These are phyloP conservation scores for Penicillium waksmanii DNA, from an alignment of 495 filamentous ascomycete species.

Conservation along the genomic window DNA sequence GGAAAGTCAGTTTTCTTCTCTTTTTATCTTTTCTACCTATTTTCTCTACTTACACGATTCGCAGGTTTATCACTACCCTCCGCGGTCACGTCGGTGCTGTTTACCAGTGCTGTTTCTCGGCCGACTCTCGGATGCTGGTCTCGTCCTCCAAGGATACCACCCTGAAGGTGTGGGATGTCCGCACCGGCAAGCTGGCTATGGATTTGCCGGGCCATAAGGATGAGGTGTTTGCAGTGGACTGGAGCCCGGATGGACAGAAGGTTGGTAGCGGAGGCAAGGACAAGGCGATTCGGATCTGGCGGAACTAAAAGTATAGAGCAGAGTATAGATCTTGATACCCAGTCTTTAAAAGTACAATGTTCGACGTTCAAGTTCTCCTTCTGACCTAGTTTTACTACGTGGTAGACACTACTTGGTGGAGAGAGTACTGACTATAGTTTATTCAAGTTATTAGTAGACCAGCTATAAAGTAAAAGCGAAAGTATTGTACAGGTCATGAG, in stretches of 20 bases:
- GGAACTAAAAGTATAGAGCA: slow-evolving; percentile 53
- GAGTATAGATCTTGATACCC: slow-evolving; percentile 9
- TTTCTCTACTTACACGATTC: slow-evolving; percentile 1
- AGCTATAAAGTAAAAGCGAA: slow-evolving; percentile 1
- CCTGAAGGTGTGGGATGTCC: slow-evolving; percentile 90
- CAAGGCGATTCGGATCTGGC: slow-evolving; percentile 87
- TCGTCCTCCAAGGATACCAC: slow-evolving; percentile 92
- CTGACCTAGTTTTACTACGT: too few species aligned
- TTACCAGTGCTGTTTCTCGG: slow-evolving; percentile 86
- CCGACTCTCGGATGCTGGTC: slow-evolving; percentile 84
- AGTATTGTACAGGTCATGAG: slow-evolving; percentile 3
- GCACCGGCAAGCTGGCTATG: slow-evolving; percentile 77
- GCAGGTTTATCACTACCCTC: slow-evolving; percentile 78
- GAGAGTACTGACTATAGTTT: too few species aligned
- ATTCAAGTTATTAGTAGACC: background rate
- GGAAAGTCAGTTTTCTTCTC: slow-evolving; percentile 55
- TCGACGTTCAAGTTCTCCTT: too few species aligned
- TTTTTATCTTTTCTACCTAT: background rate
- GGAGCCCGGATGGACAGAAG: slow-evolving; percentile 82
- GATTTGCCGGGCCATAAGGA: slow-evolving; percentile 95
- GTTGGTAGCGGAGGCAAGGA: slow-evolving; percentile 93
- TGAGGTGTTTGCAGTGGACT: slow-evolving; percentile 93
- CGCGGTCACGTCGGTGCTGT: slow-evolving; percentile 93
- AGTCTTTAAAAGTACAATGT: slow-evolving; percentile 5
- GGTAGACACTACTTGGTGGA: too few species aligned